Base-by-base conservation (phyloP, 2,329 filamentous ascomycete genomes). In the Xylariaceae sp. region DNA sequence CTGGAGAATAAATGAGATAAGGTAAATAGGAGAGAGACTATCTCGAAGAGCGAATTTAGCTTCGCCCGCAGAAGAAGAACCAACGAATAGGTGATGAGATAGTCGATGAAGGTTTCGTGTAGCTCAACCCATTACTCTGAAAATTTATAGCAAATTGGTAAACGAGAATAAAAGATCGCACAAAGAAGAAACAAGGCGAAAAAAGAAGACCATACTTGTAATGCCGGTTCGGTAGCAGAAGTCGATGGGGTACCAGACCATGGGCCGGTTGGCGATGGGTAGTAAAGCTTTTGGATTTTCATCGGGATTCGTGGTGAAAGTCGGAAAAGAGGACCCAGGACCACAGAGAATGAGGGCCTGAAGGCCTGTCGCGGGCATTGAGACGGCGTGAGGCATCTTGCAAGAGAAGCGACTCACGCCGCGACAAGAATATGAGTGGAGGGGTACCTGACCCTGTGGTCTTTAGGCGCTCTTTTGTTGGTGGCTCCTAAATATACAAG, bases 241-340 rank as follows among this genome's bases (percentile, higher is more conserved):
- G 65, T 93, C 89, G 33, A 94, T 82, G 5, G 90, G 87, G 70
- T 94, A 94, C 88, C 91, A 93, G 39, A 94, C 87, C 90, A 94
- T 94, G 1, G 90, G 90, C 62, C 90, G 76, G 70, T 94, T 94
- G 29, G 90, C 90, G 55, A 94, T 88, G 5, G 90, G 90, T 6
- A 94, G 75, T 18, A 94, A 81, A 8, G 90, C 89, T 73, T 94
- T 94, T 8, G 90, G 89, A 57, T 89, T 86, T 67, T 92, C 87
- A 73, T 88, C 85, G 4, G 89, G 87, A 57, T 87, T 90, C 2
- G 88, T 86, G 2, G 89, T 92, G 70, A 94, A 93, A 1, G 90
- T 93, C 39, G 88, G 86, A 62, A 94, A 88, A 0, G 88, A 92
- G 7, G 87, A 89, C 49, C 90, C 90, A 20, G 90, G 90, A 3